phyloP scores from a whole-genome alignment of 169 alveolate genomes.

The Cryptosporidium andersoni region DNA sequence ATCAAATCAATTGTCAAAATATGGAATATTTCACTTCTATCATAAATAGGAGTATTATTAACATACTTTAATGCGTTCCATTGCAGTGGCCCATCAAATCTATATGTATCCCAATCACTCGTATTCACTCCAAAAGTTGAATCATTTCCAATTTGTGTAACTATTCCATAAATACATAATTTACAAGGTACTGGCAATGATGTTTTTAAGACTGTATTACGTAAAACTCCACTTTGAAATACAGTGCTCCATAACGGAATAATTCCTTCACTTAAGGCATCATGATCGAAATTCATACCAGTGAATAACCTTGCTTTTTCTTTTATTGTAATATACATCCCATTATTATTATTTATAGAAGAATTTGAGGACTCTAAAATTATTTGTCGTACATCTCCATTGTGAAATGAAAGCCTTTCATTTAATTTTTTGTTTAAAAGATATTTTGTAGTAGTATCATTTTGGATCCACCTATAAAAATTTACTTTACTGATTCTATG shows the following conservation, averaged over 20 bases:
- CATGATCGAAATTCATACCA: constrained; percentile 67
- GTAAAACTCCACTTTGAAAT: constrained; percentile 28
- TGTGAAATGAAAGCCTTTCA: constrained; percentile 46
- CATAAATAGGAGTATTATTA: constrained; percentile 2
- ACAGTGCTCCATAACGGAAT: constrained; percentile 66
- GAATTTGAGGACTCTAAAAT: constrained; percentile 15
- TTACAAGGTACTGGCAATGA: constrained; percentile 30
- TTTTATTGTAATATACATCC: constrained; percentile 1
- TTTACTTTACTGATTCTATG: not conserved
- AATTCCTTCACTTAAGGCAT: constrained; percentile 63
- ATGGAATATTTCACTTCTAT: constrained; percentile 43
- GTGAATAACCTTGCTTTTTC: constrained; percentile 63
- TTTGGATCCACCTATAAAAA: constrained; percentile 21
- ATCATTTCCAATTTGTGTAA: constrained; percentile 50
- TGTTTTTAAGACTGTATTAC: constrained; percentile 20
- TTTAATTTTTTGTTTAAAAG: constrained; percentile 29
- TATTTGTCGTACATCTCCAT: constrained; percentile 60
- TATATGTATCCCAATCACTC: constrained; percentile 55
- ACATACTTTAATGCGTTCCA: constrained; percentile 39
- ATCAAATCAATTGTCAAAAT: constrained; percentile 44
- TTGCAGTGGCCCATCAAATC: constrained; percentile 61
- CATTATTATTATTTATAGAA: constrained; percentile 8
- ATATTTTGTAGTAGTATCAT: constrained; percentile 30
- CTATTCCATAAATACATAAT: constrained; percentile 55
- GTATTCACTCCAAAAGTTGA: constrained; percentile 6